phyloP scores from a whole-genome alignment of 2,329 filamentous ascomycete genomes.

The Neoscytalidium dimidiatum region DNA sequence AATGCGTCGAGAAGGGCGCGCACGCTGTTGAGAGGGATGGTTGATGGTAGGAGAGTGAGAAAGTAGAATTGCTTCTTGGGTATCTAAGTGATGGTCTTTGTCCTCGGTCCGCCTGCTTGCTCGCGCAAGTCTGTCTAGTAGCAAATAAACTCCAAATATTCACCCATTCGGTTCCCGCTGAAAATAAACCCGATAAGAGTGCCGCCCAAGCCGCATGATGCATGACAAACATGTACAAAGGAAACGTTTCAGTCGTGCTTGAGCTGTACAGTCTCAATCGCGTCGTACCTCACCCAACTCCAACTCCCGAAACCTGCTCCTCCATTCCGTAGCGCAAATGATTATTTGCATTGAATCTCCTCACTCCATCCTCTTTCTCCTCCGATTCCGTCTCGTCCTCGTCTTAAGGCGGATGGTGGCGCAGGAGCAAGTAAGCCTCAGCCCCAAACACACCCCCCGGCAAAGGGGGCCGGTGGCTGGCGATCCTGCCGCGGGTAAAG shows the following conservation, averaged over 20 bases:
- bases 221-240: not conserved
- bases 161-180: not conserved
- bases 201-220: not conserved
- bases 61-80: not conserved
- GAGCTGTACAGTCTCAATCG: not conserved
- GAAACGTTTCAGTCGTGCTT: constrained; percentile 6
- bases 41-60: not conserved
- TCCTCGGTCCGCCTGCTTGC: not conserved
- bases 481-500: not conserved
- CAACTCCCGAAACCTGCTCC: not conserved
- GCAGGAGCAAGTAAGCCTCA: constrained; percentile 1
- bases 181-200: not conserved
- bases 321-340: not conserved
- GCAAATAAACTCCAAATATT: not conserved
- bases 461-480: not conserved
- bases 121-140: not conserved
- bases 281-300: not conserved
- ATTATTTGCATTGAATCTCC: not conserved
- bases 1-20: not conserved
- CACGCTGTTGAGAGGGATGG: not conserved
- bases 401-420: not conserved
- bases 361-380: not conserved
- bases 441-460: not conserved
- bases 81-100: not conserved
- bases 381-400: not conserved